Conservation (phyloP, 2,329 filamentous ascomycete genomes). For the Simplicillium sp. region DNA sequence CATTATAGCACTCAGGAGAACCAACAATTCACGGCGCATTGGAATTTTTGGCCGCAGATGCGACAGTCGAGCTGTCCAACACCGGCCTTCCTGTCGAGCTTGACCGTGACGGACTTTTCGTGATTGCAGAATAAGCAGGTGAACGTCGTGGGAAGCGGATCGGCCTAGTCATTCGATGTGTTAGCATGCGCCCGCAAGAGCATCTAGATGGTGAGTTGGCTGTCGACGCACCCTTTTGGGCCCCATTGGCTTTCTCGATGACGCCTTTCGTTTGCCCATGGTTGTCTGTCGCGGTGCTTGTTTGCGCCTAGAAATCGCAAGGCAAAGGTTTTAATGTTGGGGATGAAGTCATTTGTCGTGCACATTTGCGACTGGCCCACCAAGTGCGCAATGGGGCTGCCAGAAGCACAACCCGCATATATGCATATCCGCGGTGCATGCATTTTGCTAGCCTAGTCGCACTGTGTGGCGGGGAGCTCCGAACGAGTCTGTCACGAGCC, state of each 20-base stretch:
- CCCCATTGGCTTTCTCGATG: slow-evolving; percentile 69
- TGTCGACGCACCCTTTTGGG: slow-evolving; percentile 61
- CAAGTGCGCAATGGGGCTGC: too few species aligned
- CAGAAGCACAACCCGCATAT: neutral
- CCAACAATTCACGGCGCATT: slow-evolving; percentile 87
- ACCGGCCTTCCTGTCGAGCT: slow-evolving; percentile 87
- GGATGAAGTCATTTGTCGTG: too few species aligned
- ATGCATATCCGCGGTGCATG: slow-evolving; percentile 1
- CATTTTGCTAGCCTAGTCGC: slow-evolving; percentile 3
- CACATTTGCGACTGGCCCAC: too few species aligned
- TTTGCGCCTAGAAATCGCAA: neutral
- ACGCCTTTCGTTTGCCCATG: slow-evolving; percentile 94
- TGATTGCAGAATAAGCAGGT: slow-evolving; percentile 98
- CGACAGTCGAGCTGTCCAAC: slow-evolving; percentile 83
- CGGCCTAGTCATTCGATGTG: slow-evolving; percentile 44
- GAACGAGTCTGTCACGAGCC: too few species aligned
- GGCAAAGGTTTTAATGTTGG: neutral
- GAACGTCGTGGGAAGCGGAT: slow-evolving; percentile 73
- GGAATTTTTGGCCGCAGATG: slow-evolving; percentile 87
- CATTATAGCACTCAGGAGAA: slow-evolving; percentile 2
- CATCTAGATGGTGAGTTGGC: too few species aligned
- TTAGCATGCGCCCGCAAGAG: too few species aligned
- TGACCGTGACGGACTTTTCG: slow-evolving; percentile 83
- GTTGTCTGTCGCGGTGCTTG: slow-evolving; percentile 2
- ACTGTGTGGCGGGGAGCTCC: neutral